Evolutionary conservation across 768 basidiomycete species (phyloP).

Genomic region (Boletus barrowsii): DNA sequence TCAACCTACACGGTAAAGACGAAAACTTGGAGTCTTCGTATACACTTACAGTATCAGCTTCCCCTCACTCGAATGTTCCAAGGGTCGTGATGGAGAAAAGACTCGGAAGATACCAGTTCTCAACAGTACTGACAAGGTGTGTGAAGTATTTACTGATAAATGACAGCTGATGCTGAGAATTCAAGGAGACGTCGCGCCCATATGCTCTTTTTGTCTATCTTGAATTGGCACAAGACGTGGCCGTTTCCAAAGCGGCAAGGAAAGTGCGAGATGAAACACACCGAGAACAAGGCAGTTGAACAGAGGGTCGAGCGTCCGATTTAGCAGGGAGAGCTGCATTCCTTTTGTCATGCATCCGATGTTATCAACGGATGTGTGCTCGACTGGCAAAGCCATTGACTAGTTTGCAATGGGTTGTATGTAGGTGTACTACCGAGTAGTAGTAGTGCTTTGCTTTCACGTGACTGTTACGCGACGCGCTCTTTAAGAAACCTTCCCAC

Average conservation of each 20-base stretch:
- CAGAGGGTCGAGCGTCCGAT: not conserved
- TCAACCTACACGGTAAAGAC: not conserved
- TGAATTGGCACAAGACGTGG: not conserved
- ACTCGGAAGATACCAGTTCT: not conserved
- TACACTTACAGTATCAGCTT: not conserved
- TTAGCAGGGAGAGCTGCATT: not conserved
- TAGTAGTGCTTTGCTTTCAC: constrained; percentile 27
- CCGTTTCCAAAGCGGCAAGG: not conserved
- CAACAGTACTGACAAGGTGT: not conserved
- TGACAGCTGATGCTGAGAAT: not conserved
- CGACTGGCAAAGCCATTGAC: not conserved
- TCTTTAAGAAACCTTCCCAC: constrained; percentile 35
- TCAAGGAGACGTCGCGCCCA: not conserved
- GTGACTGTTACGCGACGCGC: constrained; percentile 39
- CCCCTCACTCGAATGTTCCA: not conserved
- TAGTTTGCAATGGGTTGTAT: not conserved
- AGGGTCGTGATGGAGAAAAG: not conserved
- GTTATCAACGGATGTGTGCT: not conserved
- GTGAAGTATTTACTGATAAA: constrained; percentile 1
- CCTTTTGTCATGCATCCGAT: not conserved
- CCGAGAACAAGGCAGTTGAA: not conserved
- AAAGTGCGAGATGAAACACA: constrained; percentile 3
- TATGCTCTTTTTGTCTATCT: constrained; percentile 1
- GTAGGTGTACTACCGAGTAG: not conserved
- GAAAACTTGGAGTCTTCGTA: not conserved